A percentile compares a stretch with the other conserved stretches of the same genome.
These are phyloP conservation scores for Geotrichum candidum DNA, from an alignment of 1,139 yeast genomes.

Conservation along the genomic window DNA sequence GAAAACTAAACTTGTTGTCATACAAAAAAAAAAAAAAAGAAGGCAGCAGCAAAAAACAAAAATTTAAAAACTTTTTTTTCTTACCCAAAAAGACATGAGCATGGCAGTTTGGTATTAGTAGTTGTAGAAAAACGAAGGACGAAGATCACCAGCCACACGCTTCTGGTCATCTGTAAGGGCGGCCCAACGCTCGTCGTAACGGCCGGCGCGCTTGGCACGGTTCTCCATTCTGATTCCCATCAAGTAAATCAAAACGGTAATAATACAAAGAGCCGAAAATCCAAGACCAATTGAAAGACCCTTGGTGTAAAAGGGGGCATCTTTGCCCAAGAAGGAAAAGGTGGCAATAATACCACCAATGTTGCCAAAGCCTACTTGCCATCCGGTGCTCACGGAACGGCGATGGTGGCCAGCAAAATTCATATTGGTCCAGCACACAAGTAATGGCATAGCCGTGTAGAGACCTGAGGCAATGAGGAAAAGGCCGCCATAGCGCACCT, in stretches of 20 bases:
- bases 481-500: constrained; percentile 62
- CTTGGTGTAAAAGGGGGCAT: constrained; percentile 53
- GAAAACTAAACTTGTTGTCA: too few relatives aligned
- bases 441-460: constrained; percentile 67
- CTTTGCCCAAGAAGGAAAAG: constrained; percentile 50
- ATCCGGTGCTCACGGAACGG: constrained; percentile 66
- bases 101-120: constrained; percentile 34
- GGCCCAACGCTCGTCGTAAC: constrained; percentile 41
- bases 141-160: constrained; percentile 55
- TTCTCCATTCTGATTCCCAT: constrained; percentile 33
- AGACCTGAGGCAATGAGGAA: constrained; percentile 62
- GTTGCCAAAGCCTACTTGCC: constrained; percentile 77
- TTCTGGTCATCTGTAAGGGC: constrained; percentile 41
- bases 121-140: constrained; percentile 52
- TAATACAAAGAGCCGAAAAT: constrained; percentile 47
- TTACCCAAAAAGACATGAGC: neutral
- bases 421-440: constrained; percentile 68
- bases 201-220: constrained; percentile 34
- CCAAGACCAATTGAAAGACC: constrained; percentile 57
- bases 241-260: constrained; percentile 44
- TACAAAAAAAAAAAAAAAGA: too few relatives aligned
- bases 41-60: too few relatives aligned
- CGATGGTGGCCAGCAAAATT: constrained; percentile 67
- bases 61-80: neutral
- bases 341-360: constrained; percentile 77